Percentiles rank a stretch among this genome's conserved stretches.
Evolutionary conservation across 371 early-diverging fungal genomes (phyloP).

Genomic region (Zopfochytrium polystomum): DNA sequence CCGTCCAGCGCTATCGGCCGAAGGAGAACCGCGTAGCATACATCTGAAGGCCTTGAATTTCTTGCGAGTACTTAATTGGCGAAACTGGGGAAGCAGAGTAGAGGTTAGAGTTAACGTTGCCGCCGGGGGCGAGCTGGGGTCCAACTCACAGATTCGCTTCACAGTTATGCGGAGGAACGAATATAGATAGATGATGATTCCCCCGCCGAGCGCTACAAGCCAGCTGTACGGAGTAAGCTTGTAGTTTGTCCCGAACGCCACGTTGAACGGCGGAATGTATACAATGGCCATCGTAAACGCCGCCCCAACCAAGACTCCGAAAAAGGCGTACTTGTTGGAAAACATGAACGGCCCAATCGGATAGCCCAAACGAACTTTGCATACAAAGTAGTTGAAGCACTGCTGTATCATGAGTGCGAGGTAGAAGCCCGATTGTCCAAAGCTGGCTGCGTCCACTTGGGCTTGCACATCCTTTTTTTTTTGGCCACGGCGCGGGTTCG

Average conservation of each 20-base stretch:
- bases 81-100: no score
- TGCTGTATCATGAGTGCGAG: slow-evolving; percentile 54
- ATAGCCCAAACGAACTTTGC: slow-evolving; percentile 48
- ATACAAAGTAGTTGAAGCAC: slow-evolving; percentile 52
- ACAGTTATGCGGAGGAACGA: slow-evolving; percentile 62
- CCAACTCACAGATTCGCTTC: slow-evolving; percentile 47
- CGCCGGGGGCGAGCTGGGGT: no score
- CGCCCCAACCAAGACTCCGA: slow-evolving; percentile 28
- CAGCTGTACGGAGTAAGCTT: slow-evolving; percentile 65
- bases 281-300: slow-evolving; percentile 39
- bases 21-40: slow-evolving; percentile 61
- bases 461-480: no score
- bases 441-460: slow-evolving; percentile 47
- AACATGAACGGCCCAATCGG: slow-evolving; percentile 36
- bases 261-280: slow-evolving; percentile 42
- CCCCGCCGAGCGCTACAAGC: slow-evolving; percentile 77
- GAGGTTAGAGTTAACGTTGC: no score
- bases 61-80: slow-evolving; percentile 65
- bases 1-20: no score
- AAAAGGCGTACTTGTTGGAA: slow-evolving; percentile 33
- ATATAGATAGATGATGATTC: slow-evolving; percentile 70
- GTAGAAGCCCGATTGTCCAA: slow-evolving; percentile 52
- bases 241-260: slow-evolving; percentile 63
- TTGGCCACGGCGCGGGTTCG: no score
- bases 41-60: slow-evolving; percentile 77